Percentiles rank a stretch among this genome's conserved stretches.
Evolutionary conservation across 257 asterid genomes (phyloP).

Genomic region (Capsicum chinense): DNA sequence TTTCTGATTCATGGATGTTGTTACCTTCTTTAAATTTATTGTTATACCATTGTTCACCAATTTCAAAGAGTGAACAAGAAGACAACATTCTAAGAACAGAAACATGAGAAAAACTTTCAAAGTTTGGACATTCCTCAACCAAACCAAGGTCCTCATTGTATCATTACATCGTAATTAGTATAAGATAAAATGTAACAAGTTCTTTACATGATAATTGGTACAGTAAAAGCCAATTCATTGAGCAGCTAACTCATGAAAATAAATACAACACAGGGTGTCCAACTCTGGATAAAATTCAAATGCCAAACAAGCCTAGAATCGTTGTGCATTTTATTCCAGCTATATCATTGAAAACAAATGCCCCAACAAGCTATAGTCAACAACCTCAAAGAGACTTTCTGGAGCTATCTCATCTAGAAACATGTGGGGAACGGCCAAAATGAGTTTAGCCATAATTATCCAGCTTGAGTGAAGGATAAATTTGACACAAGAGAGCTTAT

Average conservation of each 20-base stretch:
- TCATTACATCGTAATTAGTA: too few relatives aligned
- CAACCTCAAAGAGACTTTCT: not conserved
- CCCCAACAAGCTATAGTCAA: not conserved
- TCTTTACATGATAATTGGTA: not conserved
- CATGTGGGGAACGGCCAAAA: not conserved
- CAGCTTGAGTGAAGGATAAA: not conserved
- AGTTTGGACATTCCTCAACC: too few relatives aligned
- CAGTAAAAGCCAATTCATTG: not conserved
- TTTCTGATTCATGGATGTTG: too few relatives aligned
- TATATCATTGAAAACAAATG: not conserved
- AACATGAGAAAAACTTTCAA: too few relatives aligned
- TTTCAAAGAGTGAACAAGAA: too few relatives aligned
- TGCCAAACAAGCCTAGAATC: slow-evolving; percentile 13
- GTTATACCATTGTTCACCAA: too few relatives aligned
- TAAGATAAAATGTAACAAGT: too few relatives aligned
- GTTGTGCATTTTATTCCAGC: slow-evolving; percentile 12
- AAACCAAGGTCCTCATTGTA: too few relatives aligned
- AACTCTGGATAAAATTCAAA: not conserved
- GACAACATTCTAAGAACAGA: too few relatives aligned
- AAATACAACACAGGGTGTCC: not conserved
- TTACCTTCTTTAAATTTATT: too few relatives aligned
- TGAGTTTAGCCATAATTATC: not conserved
- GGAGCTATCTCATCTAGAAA: not conserved
- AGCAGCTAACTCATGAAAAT: slow-evolving; percentile 9
- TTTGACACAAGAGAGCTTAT: not conserved